Conservation (phyloP, 305 asterid species). For the Fraxinus xanthoxyloides region DNA sequence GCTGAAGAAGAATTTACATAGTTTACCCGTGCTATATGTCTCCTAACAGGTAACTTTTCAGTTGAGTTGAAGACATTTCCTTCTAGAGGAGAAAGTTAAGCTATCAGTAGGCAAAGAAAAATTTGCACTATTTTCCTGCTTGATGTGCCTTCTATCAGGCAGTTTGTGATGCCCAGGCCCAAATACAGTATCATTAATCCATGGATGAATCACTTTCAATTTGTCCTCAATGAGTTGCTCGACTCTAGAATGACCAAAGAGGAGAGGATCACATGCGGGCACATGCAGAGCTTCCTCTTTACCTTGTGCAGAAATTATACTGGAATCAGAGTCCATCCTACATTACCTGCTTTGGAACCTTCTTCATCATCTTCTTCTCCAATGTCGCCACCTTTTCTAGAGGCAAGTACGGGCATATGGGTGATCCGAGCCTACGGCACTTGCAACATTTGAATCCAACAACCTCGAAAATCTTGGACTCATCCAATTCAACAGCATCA, state of each 20-base stretch:
- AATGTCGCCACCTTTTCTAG: slow-evolving; percentile 31
- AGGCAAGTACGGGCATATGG: slow-evolving; percentile 64
- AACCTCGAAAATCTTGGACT: slow-evolving; percentile 53
- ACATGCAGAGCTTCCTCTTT: slow-evolving; percentile 25
- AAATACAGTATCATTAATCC: slow-evolving; percentile 32
- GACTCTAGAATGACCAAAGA: slow-evolving; percentile 32
- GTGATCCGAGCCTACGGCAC: slow-evolving; percentile 72
- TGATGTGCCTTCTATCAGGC: slow-evolving; percentile 59
- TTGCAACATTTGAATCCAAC: slow-evolving; percentile 82
- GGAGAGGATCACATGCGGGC: slow-evolving; percentile 31
- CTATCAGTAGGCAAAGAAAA: slow-evolving; percentile 29
- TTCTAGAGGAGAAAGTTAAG: not conserved
- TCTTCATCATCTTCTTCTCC: slow-evolving; percentile 36
- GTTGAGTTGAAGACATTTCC: not conserved
- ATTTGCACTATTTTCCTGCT: slow-evolving; percentile 37
- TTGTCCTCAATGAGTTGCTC: slow-evolving; percentile 33
- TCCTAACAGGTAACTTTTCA: slow-evolving; percentile 57
- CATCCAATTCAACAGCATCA: slow-evolving; percentile 71
- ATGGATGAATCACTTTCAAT: slow-evolving; percentile 24
- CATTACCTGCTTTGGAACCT: slow-evolving; percentile 32
- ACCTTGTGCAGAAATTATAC: slow-evolving; percentile 27
- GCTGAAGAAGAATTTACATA: slow-evolving; percentile 26
- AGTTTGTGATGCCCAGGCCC: slow-evolving; percentile 50
- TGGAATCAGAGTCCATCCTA: slow-evolving; percentile 31
- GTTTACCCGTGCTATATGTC: slow-evolving; percentile 48